Evolutionary conservation across 805 yeast genomes (phyloP), one percentile per base, ranked within the genome.

Genomic region (Hanseniaspora clermontiae): DNA sequence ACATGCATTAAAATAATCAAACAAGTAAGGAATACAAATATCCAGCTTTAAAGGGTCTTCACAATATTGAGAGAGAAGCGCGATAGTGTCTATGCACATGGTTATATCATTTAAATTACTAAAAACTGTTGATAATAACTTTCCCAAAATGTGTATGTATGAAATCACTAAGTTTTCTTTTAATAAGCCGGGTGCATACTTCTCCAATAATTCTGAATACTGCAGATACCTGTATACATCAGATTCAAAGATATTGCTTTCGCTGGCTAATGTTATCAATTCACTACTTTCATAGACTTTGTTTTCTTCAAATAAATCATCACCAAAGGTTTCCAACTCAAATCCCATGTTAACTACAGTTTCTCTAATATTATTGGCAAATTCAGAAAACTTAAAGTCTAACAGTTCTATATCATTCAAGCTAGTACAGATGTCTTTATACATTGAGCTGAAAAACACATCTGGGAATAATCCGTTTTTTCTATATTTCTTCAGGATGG

Each of bases 31-130:
- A 27, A 93, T 67, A 36, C 88, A 80, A 47, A 97, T 70, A 66
- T 93, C 97, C 42, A 93, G 71, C 65, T 89, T 91, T 15, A 82
- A 82, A 57, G 86, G 95, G 65, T 93, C 97, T 27, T 79, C 78
- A 1, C 88, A 72, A 57, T 80, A 77, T 63, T 87, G 95, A 1
- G 91, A 79, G 19, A 91, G 73, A 0, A 87, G 85, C 9, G 87
- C 66, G 0, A 93, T 76, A 59, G 90, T 68, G 63, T 88, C 93
- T 59, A 95, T 76, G 0, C 90, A 91, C 62, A 80, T 78, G 12
- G 61, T 45, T 49, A 64, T 62, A 5, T 61, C 60, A 1, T 52
- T 52, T 7, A 61, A 58, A 9, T 63, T 59, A 5, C 46, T 58
- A 9, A 66, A 42, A 29, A 49, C 61, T 64, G 52, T 70, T 51